Evolutionary conservation across 768 basidiomycete species (phyloP).

Genomic region (Suillus sp.): DNA sequence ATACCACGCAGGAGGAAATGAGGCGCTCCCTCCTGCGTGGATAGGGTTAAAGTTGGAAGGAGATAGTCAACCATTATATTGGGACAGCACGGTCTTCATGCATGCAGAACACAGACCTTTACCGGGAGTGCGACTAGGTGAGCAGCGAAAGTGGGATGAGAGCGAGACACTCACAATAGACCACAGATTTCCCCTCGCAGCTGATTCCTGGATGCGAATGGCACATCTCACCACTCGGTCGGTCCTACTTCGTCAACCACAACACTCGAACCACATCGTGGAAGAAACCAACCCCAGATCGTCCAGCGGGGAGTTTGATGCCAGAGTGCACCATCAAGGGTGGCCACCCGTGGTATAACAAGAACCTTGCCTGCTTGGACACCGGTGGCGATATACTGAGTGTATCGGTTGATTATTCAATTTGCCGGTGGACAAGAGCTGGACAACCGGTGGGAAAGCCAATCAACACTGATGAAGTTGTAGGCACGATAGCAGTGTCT

Average conservation of each 20-base stretch:
- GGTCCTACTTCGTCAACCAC: background rate
- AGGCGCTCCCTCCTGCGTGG: background rate
- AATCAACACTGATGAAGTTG: background rate
- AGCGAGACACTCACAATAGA: background rate
- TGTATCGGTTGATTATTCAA: background rate
- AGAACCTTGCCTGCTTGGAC: background rate
- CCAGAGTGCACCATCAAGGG: background rate
- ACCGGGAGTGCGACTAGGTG: constrained; percentile 1
- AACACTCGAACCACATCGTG: background rate
- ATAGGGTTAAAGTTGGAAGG: too few relatives aligned
- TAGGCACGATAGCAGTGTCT: background rate
- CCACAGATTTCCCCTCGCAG: background rate
- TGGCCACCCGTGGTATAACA: background rate
- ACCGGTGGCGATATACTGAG: background rate
- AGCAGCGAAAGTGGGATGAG: background rate
- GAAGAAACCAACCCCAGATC: background rate
- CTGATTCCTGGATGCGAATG: background rate
- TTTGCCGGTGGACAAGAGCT: background rate
- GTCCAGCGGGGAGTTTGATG: background rate
- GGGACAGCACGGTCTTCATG: background rate
- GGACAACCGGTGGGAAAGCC: background rate
- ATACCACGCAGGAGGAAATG: background rate
- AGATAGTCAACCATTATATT: background rate
- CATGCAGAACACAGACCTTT: background rate
- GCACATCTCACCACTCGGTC: background rate